Evolutionary conservation across 2,329 filamentous ascomycete genomes (phyloP).

Genomic region (Colletotrichum shisoi): DNA sequence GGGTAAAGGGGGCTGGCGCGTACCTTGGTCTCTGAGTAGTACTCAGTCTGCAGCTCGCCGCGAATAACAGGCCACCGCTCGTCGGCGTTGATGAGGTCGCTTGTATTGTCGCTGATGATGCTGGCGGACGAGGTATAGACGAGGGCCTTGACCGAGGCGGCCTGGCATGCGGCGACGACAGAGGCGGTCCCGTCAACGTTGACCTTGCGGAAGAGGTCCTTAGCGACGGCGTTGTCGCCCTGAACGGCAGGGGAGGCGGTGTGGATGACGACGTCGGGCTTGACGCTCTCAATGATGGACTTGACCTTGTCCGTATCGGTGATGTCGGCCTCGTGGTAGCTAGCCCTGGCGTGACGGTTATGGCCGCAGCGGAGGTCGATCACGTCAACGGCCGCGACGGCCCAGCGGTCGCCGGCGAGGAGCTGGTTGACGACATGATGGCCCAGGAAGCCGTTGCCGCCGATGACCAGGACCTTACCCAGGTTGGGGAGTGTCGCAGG

Average conservation of each 20-base stretch:
- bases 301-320: conserved; percentile 70
- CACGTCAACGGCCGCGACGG: conserved; percentile 67
- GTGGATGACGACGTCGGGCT: conserved; percentile 87
- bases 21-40: conserved; percentile 92
- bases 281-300: conserved; percentile 69
- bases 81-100: conserved; percentile 82
- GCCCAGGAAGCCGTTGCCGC: conserved; percentile 84
- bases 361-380: conserved; percentile 75
- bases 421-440: conserved; percentile 81
- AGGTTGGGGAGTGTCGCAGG: conserved; percentile 51
- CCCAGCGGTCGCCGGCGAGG: conserved; percentile 57
- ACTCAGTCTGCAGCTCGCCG: conserved; percentile 74
- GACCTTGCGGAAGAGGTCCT: conserved; percentile 76
- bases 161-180: conserved; percentile 76
- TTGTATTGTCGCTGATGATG: conserved; percentile 81
- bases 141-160: conserved; percentile 77
- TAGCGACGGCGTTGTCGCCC: conserved; percentile 58
- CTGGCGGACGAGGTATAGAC: conserved; percentile 93
- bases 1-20: conserved; percentile 12
- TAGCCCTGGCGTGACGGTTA: conserved; percentile 68
- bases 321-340: conserved; percentile 81
- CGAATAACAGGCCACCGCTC: conserved; percentile 81
- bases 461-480: conserved; percentile 78
- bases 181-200: conserved; percentile 87
- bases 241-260: conserved; percentile 77